phyloP scores from a whole-genome alignment of 2,329 filamentous ascomycete genomes.

The Colletotrichum tofieldiae region DNA sequence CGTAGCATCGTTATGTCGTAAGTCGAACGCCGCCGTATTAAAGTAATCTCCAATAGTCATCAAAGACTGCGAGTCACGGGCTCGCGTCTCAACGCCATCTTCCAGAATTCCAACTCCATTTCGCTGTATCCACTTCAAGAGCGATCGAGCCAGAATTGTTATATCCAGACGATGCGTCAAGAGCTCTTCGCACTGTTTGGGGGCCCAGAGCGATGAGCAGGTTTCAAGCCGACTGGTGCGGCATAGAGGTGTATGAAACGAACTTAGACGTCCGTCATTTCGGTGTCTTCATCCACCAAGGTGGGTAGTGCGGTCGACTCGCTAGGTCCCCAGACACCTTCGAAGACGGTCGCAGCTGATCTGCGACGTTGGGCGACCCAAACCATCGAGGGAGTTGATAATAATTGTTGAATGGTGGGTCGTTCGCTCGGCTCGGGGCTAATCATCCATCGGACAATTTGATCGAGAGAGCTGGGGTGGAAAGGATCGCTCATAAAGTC shows the following conservation, averaged over 20 bases:
- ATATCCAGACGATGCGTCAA: constrained; percentile 45
- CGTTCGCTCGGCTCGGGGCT: constrained; percentile 80
- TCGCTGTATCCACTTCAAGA: constrained; percentile 37
- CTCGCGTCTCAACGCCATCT: constrained; percentile 35
- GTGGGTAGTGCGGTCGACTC: constrained; percentile 60
- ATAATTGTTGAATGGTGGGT: constrained; percentile 81
- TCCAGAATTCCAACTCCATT: constrained; percentile 33
- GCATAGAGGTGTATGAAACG: constrained; percentile 41
- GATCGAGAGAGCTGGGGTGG: constrained; percentile 84
- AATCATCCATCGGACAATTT: constrained; percentile 91
- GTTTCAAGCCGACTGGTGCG: constrained; percentile 23
- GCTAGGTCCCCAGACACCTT: constrained; percentile 95
- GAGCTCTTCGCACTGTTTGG: constrained; percentile 41
- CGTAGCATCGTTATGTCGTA: constrained; percentile 44
- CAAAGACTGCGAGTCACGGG: constrained; percentile 22
- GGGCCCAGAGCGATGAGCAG: constrained; percentile 54
- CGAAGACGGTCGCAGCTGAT: constrained; percentile 93
- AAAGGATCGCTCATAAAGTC: constrained; percentile 88
- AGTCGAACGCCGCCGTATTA: constrained; percentile 27
- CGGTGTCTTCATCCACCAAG: constrained; percentile 53
- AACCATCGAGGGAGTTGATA: constrained; percentile 80
- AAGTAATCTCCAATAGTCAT: constrained; percentile 11
- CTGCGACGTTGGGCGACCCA: constrained; percentile 86
- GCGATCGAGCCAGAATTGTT: constrained; percentile 46
- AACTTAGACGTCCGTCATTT: constrained; percentile 72